Base-by-base conservation (phyloP, 2,329 filamentous ascomycete species). In the Pseudocercospora eumusae region DNA sequence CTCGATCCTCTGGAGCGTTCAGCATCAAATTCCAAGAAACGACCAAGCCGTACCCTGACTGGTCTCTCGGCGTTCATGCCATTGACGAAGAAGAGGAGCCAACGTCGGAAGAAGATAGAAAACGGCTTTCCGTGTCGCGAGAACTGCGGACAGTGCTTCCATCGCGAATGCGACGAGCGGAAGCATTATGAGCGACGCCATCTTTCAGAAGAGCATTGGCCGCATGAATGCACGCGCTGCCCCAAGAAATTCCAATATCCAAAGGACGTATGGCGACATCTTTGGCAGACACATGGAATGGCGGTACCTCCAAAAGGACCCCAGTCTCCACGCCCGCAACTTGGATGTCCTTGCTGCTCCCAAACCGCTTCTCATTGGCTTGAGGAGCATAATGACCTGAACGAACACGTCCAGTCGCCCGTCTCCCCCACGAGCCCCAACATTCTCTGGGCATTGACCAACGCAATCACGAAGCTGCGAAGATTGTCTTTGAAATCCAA, bases 211-310 rank as follows among this genome's bases (percentile, higher is more conserved):
- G 47, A 50, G 1, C 5, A 27, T 1, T 57, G 49, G 33, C 59
- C 52, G 2, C 59, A 66, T n/a, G 27, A 47, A 2, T 66, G 64
- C 40, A 3, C 18, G 1, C 3, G 59, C 4, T 66, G 64, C 20
- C 20, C 33, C 5, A 27, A 11, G 7, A 60, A 58, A 4, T 45
- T 52, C 28, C 40, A 57, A 1, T 66, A 63, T 36, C 64, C 64
- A 13, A 66, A 66, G 25, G 64, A 66, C 9, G 56, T 66, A 5
- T 49, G 56, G 28, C 56, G 64, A 23, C 64, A 66, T 49, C 28
- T 61, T 6, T 27, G 28, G 21, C 64, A 64, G 31, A 56, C 61
- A 8, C 64, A 66, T 10, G 27, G 8, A 53, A 50, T 45, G 23
- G 47, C 40, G 13, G 40, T 42, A 6, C 56, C 56, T 3, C 27